A percentile compares a stretch with the other conserved stretches of the same genome.
phyloP scores from a whole-genome alignment of 352 stramenopile species.

The Phytophthora chlamydospora region DNA sequence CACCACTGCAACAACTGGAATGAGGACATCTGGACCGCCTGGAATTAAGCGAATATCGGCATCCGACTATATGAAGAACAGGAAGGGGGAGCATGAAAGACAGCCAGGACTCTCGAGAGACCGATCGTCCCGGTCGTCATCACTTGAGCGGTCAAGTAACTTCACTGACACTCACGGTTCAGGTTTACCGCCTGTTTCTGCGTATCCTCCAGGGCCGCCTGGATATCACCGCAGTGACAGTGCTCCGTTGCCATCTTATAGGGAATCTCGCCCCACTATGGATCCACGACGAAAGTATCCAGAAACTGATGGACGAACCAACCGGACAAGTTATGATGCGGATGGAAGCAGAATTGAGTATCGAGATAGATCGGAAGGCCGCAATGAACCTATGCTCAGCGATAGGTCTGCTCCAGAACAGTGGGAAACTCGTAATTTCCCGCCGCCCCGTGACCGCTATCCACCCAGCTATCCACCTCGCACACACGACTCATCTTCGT shows the following conservation, averaged over 20 bases:
- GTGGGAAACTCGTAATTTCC: conserved; percentile 22
- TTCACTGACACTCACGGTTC: conserved; percentile 10
- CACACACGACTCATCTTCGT: conserved; percentile 15
- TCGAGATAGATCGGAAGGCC: conserved; percentile 14
- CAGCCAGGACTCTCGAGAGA: conserved; percentile 3
- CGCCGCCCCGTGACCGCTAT: conserved; percentile 24
- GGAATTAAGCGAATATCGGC: conserved; percentile 36
- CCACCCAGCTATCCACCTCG: conserved; percentile 10
- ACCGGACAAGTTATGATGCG: conserved; percentile 10
- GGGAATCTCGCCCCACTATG: conserved; percentile 11
- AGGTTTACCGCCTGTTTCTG: conserved; percentile 1
- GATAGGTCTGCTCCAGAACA: conserved; percentile 4
- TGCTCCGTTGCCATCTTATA: conserved; percentile 22
- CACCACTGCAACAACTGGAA: background rate
- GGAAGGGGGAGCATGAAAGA: conserved; percentile 12
- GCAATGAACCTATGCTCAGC: conserved; percentile 10
- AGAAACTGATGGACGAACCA: conserved; percentile 16
- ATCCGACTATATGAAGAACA: conserved; percentile 32
- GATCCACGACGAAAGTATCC: conserved; percentile 16
- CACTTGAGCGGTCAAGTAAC: conserved; percentile 25
- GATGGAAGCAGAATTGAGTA: conserved; percentile 16
- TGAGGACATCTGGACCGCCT: background rate
- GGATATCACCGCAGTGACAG: conserved; percentile 29
- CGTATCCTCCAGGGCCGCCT: conserved; percentile 3
- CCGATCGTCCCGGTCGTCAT: conserved; percentile 19